Conservation (phyloP, 2,329 filamentous ascomycete species). For the Neonectria ditissima region DNA sequence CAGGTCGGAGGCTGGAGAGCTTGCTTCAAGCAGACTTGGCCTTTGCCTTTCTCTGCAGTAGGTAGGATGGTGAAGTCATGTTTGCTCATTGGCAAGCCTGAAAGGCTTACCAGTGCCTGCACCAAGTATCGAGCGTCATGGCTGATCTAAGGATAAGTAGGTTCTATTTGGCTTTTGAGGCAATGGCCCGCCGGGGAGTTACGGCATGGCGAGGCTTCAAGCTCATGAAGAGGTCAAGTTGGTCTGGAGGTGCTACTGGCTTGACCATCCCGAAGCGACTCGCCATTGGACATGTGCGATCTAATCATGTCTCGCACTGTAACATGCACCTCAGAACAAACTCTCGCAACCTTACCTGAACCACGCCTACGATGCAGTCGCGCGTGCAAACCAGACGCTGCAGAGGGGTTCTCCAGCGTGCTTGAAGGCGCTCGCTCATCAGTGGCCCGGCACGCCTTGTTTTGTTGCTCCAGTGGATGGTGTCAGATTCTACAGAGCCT, state of each 20-base stretch:
- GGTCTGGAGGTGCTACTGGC: slow-evolving; percentile 9
- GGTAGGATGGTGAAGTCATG: not conserved
- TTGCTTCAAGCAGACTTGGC: slow-evolving; percentile 12
- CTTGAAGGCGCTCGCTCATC: not conserved
- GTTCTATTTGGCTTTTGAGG: not conserved
- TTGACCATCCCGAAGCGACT: slow-evolving; percentile 26
- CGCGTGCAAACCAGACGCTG: not conserved
- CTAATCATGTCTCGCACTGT: slow-evolving; percentile 24
- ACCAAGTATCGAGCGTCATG: slow-evolving; percentile 2
- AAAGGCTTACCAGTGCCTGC: not conserved
- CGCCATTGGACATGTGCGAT: slow-evolving; percentile 23
- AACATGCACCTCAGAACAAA: slow-evolving; percentile 11
- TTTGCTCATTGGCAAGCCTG: slow-evolving; percentile 5
- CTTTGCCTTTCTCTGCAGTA: not conserved
- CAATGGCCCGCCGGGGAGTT: not conserved
- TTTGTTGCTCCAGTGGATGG: not conserved
- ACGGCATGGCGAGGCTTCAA: not conserved
- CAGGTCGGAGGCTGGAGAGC: slow-evolving; percentile 22
- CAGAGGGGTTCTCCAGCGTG: not conserved
- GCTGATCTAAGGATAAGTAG: not conserved
- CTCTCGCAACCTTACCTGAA: slow-evolving; percentile 29
- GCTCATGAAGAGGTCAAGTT: slow-evolving; percentile 39
- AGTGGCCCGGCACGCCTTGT: not conserved
- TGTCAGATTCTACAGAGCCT: not conserved
- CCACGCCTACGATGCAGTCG: slow-evolving; percentile 4